A percentile compares a stretch with the other conserved stretches of the same genome.
phyloP scores from a whole-genome alignment of 2,329 filamentous ascomycete genomes.

The Xylaria sp. region DNA sequence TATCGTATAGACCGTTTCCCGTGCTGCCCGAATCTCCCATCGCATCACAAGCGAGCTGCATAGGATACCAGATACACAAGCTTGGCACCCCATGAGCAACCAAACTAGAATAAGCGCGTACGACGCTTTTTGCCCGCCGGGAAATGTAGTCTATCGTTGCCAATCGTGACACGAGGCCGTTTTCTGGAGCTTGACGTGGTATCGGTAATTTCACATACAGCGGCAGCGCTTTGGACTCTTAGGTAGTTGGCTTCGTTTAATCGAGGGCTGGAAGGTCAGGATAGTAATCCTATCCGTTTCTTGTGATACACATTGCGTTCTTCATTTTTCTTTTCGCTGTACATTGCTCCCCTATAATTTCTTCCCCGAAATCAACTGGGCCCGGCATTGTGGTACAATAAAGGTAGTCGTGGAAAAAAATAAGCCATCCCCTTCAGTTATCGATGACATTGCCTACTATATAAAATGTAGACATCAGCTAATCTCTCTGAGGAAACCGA shows the following conservation, averaged over 20 bases:
- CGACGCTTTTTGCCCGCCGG: constrained; percentile 2
- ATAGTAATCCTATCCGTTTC: not conserved
- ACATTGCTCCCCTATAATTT: too few relatives aligned
- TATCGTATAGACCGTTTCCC: constrained; percentile 2
- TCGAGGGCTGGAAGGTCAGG: not conserved
- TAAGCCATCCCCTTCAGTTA: not conserved
- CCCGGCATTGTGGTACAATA: not conserved
- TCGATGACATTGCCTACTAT: not conserved
- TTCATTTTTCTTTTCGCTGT: not conserved
- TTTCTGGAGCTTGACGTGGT: not conserved
- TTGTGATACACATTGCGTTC: not conserved
- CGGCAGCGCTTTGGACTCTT: not conserved
- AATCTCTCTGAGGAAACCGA: not conserved
- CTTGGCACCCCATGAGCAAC: constrained; percentile 12
- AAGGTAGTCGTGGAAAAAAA: not conserved
- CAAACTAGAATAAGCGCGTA: constrained; percentile 12
- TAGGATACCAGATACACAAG: constrained; percentile 6
- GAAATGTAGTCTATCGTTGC: not conserved
- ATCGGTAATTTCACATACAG: constrained; percentile 4
- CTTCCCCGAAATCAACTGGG: not conserved
- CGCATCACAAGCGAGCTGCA: constrained; percentile 22
- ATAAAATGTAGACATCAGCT: not conserved
- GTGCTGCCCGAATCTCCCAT: constrained; percentile 12
- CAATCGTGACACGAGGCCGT: constrained; percentile 10
- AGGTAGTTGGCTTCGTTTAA: not conserved